These are phyloP conservation scores for Cadophora sp. DNA, from an alignment of 2,329 filamentous ascomycete species.

Conservation along the genomic window DNA sequence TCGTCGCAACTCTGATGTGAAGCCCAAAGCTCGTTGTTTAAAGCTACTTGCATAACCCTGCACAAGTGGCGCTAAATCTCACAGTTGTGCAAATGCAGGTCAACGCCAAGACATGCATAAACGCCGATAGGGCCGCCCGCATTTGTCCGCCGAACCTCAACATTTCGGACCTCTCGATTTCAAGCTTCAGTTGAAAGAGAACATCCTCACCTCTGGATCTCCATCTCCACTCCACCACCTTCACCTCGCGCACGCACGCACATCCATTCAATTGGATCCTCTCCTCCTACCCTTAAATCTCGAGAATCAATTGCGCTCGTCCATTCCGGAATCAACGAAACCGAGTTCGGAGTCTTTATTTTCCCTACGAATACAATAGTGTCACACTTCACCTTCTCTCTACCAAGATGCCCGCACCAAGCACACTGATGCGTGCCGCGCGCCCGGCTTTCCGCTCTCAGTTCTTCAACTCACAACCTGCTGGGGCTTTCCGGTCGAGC, in stretches of 20 bases:
- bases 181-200: background rate
- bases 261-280: conserved; percentile 14
- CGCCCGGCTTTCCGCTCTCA: conserved; percentile 59
- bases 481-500: conserved; percentile 50
- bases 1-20: background rate
- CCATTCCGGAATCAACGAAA: background rate
- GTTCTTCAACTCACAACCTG: conserved; percentile 58
- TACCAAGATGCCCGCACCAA: conserved; percentile 36
- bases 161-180: conserved; percentile 10
- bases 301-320: background rate
- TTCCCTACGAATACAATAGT: conserved; percentile 2
- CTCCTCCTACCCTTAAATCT: background rate
- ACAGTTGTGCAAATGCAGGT: conserved; percentile 17
- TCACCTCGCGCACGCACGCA: background rate
- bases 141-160: conserved; percentile 14
- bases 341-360: conserved; percentile 6
- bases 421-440: conserved; percentile 57
- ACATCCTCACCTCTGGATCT: conserved; percentile 13
- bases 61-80: conserved; percentile 34
- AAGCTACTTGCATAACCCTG: conserved; percentile 33
- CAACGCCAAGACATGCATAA: conserved; percentile 6
- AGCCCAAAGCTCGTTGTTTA: conserved; percentile 22
- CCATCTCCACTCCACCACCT: conserved; percentile 20
- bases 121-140: conserved; percentile 23
- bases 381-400: background rate